Evolutionary conservation across 345 rosid genomes (phyloP), one percentile per base, ranked within the genome.

Genomic region (Camelina sativa): DNA sequence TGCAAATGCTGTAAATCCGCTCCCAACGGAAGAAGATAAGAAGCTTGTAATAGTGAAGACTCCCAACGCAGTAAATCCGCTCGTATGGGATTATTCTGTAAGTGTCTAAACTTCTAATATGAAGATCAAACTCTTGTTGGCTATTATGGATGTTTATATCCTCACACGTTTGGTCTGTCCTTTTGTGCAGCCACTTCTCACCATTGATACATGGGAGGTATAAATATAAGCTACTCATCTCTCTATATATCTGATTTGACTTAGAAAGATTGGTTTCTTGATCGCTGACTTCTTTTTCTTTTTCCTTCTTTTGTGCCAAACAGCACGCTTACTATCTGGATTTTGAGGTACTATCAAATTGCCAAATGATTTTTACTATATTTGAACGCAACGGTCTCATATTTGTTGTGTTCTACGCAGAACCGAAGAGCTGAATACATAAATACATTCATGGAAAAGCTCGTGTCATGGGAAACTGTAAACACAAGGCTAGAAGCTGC

Each of bases 151-250:
- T 69, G 20, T 48, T 54, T 50, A 37, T 44, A 19, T 10, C 46
- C 72, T 38, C 76, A 41, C 48, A 30, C 65, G 6, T 61, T 37
- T 61, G 46, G 66, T 69, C 13, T 74, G 43, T 76, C 62, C 13
- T 55, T 80, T 67, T 71, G 43, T 75, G 91, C 92, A 91, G 99
- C 96, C 97, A 35, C 92, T 95, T 69, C 97, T 90, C 47, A 82
- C 96, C 16, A 85, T 95, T 76, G 99, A 95, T 80, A 89, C 90
- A 10, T 95, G 99, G 97, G 99, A 91, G 98, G 98, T 94, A 87
- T 34, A 19, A 8, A 48, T 57, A 43, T 32, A 25, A 3, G 2
- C 74, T 32, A 19, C 15, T 22, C 48, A 53, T 37, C 70, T 32
- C 35, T 43, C 53, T 43, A 17, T 50, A 3, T 62, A 3, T 63